Percentiles rank a stretch among this genome's conserved stretches.
These are phyloP conservation scores for Flaveria linearis DNA, from an alignment of 129 eudicot species.

Conservation along the genomic window DNA sequence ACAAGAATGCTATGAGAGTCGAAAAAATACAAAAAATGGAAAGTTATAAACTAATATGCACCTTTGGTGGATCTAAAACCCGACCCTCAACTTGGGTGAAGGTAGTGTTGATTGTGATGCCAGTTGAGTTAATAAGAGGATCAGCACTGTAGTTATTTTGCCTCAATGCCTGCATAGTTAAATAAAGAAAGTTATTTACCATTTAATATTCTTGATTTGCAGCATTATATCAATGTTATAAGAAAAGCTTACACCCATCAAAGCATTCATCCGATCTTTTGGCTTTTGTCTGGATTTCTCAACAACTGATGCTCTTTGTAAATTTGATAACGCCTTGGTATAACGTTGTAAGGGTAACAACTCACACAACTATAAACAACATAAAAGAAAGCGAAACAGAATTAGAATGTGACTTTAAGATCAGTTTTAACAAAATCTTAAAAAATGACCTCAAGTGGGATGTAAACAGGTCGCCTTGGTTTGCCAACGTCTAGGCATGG, in stretches of 20 bases:
- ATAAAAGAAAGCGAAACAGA: background rate
- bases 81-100: conserved; percentile 79
- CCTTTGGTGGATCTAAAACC: conserved; percentile 72
- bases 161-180: conserved; percentile 27
- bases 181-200: conserved; percentile 1
- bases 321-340: conserved; percentile 63
- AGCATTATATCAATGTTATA: background rate
- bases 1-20: conserved; percentile 25
- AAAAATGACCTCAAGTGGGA: conserved; percentile 72
- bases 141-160: conserved; percentile 52
- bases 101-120: conserved; percentile 51
- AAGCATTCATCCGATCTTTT: conserved; percentile 66
- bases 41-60: conserved; percentile 17
- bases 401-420: background rate
- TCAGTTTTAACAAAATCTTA: background rate
- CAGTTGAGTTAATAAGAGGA: conserved; percentile 71
- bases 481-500: conserved; percentile 94
- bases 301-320: conserved; percentile 67
- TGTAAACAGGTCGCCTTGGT: conserved; percentile 63
- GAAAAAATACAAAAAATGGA: background rate
- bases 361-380: conserved; percentile 53
- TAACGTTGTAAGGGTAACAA: conserved; percentile 74
- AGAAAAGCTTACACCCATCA: conserved; percentile 38
- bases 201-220: background rate
- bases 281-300: conserved; percentile 93